Conservation (phyloP, 2,329 filamentous ascomycete species). For the Mollisiaceae sp. region DNA sequence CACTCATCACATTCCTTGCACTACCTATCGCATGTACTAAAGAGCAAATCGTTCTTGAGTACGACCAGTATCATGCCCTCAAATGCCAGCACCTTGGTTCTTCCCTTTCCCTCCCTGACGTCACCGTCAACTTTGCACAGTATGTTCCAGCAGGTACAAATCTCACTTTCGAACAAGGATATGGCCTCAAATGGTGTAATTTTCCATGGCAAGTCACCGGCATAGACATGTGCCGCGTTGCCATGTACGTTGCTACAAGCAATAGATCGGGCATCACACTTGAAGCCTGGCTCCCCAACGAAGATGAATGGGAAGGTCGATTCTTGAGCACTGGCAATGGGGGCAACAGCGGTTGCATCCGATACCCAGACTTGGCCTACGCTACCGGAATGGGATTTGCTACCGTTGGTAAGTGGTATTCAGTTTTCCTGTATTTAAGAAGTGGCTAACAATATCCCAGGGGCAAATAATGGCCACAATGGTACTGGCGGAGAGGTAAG, state of each 20-base stretch:
- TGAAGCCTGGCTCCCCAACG: conserved; percentile 42
- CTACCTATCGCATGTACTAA: background rate
- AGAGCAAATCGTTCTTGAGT: conserved; percentile 16
- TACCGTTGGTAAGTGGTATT: conserved; percentile 28
- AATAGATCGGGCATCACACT: conserved; percentile 29
- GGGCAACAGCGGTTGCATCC: conserved; percentile 35
- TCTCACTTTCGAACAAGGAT: conserved; percentile 23
- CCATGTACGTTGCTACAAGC: conserved; percentile 30
- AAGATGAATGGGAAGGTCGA: conserved; percentile 48
- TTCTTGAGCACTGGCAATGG: conserved; percentile 46
- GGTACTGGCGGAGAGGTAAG: conserved; percentile 34
- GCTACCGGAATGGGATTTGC: conserved; percentile 32
- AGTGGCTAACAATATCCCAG: conserved; percentile 8
- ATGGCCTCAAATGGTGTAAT: conserved; percentile 26
- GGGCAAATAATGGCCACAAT: conserved; percentile 39
- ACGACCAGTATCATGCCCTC: conserved; percentile 11
- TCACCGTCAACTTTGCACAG: conserved; percentile 31
- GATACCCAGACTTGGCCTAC: conserved; percentile 34
- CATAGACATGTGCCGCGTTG: conserved; percentile 30
- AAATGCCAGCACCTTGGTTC: conserved; percentile 24
- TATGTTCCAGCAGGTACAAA: conserved; percentile 29
- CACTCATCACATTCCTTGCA: background rate
- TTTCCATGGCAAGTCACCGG: conserved; percentile 18
- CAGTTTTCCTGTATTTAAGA: too few relatives aligned
- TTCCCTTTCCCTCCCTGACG: conserved; percentile 21